Percentiles rank a stretch among this genome's conserved stretches.
phyloP scores from a whole-genome alignment of 805 yeast species.

The Hanseniaspora vineae region DNA sequence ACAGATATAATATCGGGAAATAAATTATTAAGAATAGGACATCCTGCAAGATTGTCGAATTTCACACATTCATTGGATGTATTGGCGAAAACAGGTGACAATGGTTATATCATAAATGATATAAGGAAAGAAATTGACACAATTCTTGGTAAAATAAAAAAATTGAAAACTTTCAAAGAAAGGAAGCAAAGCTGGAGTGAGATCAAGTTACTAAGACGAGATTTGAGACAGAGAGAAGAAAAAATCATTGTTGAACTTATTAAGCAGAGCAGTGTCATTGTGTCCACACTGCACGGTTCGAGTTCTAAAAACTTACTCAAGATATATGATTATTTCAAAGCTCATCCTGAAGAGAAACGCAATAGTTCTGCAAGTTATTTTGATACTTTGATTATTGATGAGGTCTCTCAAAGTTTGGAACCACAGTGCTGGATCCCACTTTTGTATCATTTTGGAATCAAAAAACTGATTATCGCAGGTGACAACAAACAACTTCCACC shows the following conservation, averaged over 20 bases:
- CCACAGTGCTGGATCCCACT: constrained; percentile 97
- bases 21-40: constrained; percentile 72
- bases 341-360: constrained; percentile 19
- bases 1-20: constrained; percentile 27
- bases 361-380: constrained; percentile 23
- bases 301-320: constrained; percentile 58
- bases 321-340: constrained; percentile 24
- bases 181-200: constrained; percentile 56
- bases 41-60: constrained; percentile 75
- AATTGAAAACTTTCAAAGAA: constrained; percentile 50
- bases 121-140: constrained; percentile 58
- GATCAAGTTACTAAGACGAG: constrained; percentile 56
- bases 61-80: constrained; percentile 66
- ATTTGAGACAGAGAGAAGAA: constrained; percentile 51
- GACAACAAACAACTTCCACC: constrained; percentile 91
- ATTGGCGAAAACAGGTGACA: constrained; percentile 43
- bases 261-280: constrained; percentile 50
- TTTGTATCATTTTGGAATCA: constrained; percentile 42
- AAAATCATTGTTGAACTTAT: constrained; percentile 49
- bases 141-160: constrained; percentile 43
- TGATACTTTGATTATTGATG: constrained; percentile 81
- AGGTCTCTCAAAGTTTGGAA: constrained; percentile 86
- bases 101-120: constrained; percentile 51
- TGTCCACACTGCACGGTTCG: constrained; percentile 81
- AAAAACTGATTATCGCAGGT: constrained; percentile 68